These are phyloP conservation scores for Limnanthes douglasii DNA, from an alignment of 345 rosid species.

Conservation along the genomic window DNA sequence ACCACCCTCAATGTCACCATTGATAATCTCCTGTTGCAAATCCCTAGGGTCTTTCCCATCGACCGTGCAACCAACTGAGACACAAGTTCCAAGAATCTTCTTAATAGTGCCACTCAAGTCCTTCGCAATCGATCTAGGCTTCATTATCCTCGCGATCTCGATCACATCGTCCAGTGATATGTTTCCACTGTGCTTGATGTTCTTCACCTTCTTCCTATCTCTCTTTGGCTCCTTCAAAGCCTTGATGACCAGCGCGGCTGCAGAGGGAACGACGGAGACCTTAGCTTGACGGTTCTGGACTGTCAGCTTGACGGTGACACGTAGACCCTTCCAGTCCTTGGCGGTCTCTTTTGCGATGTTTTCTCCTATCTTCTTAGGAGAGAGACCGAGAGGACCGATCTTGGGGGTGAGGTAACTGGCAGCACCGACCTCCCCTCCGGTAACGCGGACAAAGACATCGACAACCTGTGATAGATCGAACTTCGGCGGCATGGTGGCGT, in stretches of 20 bases:
- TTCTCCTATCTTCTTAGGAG: slow-evolving; percentile 77
- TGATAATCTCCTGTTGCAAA: slow-evolving; percentile 49
- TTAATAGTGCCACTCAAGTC: slow-evolving; percentile 49
- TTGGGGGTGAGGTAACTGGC: slow-evolving; percentile 59
- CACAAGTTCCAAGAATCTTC: slow-evolving; percentile 67
- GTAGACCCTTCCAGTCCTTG: slow-evolving; percentile 60
- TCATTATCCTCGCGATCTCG: slow-evolving; percentile 64
- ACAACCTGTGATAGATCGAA: slow-evolving; percentile 38
- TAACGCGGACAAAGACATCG: slow-evolving; percentile 37
- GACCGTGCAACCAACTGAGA: slow-evolving; percentile 61
- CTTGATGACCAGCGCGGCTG: slow-evolving; percentile 66
- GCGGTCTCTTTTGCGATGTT: slow-evolving; percentile 50
- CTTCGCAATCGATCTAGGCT: slow-evolving; percentile 58
- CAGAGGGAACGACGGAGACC: slow-evolving; percentile 67
- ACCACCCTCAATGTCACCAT: slow-evolving; percentile 28
- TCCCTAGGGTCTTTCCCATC: slow-evolving; percentile 62
- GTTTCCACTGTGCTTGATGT: slow-evolving; percentile 51
- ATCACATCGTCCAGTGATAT: slow-evolving; percentile 56
- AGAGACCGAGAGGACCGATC: slow-evolving; percentile 71
- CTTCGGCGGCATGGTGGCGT: slow-evolving; percentile 47
- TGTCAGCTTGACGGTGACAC: slow-evolving; percentile 67
- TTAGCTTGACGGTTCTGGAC: slow-evolving; percentile 84
- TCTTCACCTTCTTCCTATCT: slow-evolving; percentile 65
- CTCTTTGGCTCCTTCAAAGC: slow-evolving; percentile 72
- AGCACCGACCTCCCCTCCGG: slow-evolving; percentile 50